A percentile compares a stretch with the other conserved stretches of the same genome.
Conservation (phyloP, 1,284 basidiomycete species). For the Ceratobasidium papillatum region DNA sequence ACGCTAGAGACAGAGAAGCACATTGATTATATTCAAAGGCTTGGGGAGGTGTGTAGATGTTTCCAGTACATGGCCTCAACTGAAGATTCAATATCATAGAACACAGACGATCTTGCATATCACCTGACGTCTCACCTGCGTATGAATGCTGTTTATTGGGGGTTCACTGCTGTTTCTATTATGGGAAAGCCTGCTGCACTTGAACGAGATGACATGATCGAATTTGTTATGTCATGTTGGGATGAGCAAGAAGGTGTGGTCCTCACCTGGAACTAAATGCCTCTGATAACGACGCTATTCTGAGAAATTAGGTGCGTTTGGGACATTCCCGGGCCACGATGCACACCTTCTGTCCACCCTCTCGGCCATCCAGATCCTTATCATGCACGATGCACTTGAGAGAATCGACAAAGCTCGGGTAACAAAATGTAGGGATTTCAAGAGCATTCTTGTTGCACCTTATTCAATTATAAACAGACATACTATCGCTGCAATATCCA, state of each 20-base stretch:
- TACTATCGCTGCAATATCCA: slow-evolving; percentile 82
- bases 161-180: slow-evolving; percentile 83
- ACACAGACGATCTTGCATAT: slow-evolving; percentile 87
- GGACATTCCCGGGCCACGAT: slow-evolving; percentile 92
- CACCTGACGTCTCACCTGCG: slow-evolving; percentile 94
- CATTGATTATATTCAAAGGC: slow-evolving; percentile 75
- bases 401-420: slow-evolving; percentile 73
- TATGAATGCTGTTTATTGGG: slow-evolving; percentile 98
- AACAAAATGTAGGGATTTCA: slow-evolving; percentile 69
- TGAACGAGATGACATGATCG: slow-evolving; percentile 82
- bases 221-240: slow-evolving; percentile 95
- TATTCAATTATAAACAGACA: slow-evolving; percentile 60
- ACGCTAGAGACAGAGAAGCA: slow-evolving; percentile 52
- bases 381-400: slow-evolving; percentile 84
- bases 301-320: slow-evolving; percentile 77
- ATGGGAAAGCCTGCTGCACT: slow-evolving; percentile 83
- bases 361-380: slow-evolving; percentile 91
- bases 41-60: slow-evolving; percentile 64
- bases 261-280: neutral
- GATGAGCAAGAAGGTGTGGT: slow-evolving; percentile 82
- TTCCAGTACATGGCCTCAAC: neutral
- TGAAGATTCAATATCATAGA: slow-evolving; percentile 58
- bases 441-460: neutral
- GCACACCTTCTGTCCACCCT: slow-evolving; percentile 88
- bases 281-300: slow-evolving; percentile 24